Evolutionary conservation across 2,329 filamentous ascomycete species (phyloP).

Genomic region (Microcyclospora tardicrescens): DNA sequence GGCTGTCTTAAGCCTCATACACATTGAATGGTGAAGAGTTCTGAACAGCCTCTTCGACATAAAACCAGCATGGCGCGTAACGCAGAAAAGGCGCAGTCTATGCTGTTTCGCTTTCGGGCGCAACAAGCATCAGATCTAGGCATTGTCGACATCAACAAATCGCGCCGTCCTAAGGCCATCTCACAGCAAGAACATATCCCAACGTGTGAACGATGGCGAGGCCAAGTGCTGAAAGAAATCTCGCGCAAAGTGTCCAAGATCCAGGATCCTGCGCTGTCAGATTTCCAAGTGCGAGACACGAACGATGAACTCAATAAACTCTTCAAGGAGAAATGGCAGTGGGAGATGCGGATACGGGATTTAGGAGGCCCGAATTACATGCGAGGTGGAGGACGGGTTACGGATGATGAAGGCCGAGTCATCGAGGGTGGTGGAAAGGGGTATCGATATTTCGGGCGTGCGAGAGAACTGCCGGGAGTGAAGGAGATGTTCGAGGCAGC

Average conservation of each 20-base stretch:
- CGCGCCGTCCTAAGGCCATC: constrained; percentile 81
- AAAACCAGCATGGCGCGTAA: constrained; percentile 59
- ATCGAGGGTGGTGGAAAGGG: constrained; percentile 63
- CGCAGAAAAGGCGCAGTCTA: constrained; percentile 96
- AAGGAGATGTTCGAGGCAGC: constrained; percentile 91
- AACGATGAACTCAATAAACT: constrained; percentile 99
- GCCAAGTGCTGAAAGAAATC: constrained; percentile 93
- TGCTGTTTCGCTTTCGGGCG: constrained; percentile 99
- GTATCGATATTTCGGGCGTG: constrained; percentile 88
- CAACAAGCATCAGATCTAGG: constrained; percentile 91
- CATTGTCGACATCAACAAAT: constrained; percentile 84
- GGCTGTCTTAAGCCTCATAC: no score
- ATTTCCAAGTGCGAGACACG: constrained; percentile 93
- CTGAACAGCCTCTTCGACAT: background rate
- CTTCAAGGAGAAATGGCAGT: constrained; percentile 98
- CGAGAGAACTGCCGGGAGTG: constrained; percentile 79
- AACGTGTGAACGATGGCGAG: constrained; percentile 92
- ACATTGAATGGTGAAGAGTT: no score
- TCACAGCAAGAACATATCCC: constrained; percentile 75
- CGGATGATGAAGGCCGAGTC: constrained; percentile 43
- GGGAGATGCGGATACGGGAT: constrained; percentile 93
- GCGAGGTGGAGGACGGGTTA: constrained; percentile 45
- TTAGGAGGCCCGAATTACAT: constrained; percentile 97
- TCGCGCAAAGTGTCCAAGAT: constrained; percentile 93
- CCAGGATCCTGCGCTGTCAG: constrained; percentile 78